These are phyloP conservation scores for Serendipita sp. DNA, from an alignment of 768 basidiomycete species.

Conservation along the genomic window DNA sequence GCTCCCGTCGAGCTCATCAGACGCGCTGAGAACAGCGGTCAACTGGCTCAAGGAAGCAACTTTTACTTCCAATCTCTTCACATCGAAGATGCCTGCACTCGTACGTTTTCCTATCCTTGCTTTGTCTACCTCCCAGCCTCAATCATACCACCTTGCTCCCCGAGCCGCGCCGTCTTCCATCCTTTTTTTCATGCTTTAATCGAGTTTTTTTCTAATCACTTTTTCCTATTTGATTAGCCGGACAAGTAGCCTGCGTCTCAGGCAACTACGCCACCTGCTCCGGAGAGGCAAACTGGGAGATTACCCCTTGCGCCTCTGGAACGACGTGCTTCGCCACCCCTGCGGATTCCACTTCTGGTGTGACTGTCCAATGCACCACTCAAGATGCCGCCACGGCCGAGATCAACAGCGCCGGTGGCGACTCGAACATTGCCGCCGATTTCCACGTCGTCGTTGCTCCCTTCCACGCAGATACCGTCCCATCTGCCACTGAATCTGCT, in stretches of 20 bases:
- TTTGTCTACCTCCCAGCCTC: background rate
- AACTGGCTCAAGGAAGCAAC: conserved; percentile 2
- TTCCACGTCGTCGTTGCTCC: background rate
- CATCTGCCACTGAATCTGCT: background rate
- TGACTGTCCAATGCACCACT: background rate
- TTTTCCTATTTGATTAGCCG: background rate
- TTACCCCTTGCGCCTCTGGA: background rate
- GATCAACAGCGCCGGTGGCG: background rate
- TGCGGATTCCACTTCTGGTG: background rate
- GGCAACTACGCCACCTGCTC: background rate
- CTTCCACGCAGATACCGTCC: background rate
- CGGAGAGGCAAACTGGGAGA: background rate
- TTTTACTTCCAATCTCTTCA: background rate
- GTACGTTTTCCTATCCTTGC: background rate
- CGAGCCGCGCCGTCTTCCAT: no score
- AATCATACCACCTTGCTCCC: no score
- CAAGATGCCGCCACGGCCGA: background rate
- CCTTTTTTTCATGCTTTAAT: background rate
- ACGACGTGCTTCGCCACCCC: conserved; percentile 3
- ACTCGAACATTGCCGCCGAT: background rate
- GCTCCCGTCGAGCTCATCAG: background rate
- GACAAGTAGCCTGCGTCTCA: background rate
- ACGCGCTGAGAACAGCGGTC: background rate
- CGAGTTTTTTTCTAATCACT: background rate
- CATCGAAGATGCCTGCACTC: background rate